Conservation (phyloP, 345 rosid species). For the Psidium friedrichsthalianum region DNA sequence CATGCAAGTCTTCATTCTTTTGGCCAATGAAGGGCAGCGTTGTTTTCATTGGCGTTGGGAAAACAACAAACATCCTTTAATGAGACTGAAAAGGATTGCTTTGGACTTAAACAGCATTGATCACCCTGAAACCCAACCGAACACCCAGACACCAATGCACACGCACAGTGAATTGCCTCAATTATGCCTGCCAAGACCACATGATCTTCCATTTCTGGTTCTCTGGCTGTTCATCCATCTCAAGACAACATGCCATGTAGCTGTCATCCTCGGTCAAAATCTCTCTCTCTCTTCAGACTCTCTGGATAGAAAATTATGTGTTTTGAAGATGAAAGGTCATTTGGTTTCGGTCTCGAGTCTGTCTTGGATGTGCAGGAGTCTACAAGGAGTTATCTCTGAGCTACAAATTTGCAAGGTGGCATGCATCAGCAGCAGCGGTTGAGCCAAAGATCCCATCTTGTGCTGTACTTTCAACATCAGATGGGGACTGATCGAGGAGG, state of each 20-base stretch:
- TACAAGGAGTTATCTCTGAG: not conserved
- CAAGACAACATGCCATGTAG: not conserved
- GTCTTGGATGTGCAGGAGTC: not conserved
- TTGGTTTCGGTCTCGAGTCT: not conserved
- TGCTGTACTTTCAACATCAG: slow-evolving; percentile 7
- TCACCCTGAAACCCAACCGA: not conserved
- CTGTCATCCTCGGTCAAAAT: not conserved
- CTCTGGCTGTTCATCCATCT: slow-evolving; percentile 1
- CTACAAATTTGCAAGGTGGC: slow-evolving; percentile 4
- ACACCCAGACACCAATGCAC: not conserved
- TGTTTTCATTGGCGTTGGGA: not conserved
- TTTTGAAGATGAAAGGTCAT: slow-evolving; percentile 8
- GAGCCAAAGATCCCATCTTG: not conserved
- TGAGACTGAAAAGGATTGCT: slow-evolving; percentile 1
- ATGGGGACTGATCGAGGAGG: not conserved
- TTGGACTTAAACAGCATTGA: not conserved
- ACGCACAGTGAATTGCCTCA: slow-evolving; percentile 6
- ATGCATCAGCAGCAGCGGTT: not conserved
- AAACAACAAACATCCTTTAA: not conserved
- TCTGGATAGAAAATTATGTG: not conserved
- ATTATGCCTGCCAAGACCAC: slow-evolving; percentile 17
- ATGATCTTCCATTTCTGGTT: slow-evolving; percentile 1
- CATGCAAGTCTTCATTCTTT: not conserved
- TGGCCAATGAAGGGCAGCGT: not conserved
- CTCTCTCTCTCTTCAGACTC: too few species aligned